Base-by-base conservation (phyloP, 1,284 basidiomycete species). In the Peniophora sp. region DNA sequence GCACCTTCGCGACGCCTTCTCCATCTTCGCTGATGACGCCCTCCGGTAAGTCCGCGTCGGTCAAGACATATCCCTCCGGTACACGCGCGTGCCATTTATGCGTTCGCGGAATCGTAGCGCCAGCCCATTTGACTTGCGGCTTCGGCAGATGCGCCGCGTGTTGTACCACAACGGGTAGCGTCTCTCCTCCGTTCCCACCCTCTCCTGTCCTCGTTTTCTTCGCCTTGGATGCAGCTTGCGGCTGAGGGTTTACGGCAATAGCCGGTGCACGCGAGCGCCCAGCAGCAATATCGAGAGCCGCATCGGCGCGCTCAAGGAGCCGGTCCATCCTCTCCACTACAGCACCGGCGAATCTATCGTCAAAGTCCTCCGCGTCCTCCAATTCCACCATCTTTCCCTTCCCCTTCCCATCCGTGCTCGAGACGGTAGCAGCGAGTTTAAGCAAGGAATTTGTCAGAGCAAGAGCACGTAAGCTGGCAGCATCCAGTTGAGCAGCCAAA, bases 311-410 rank as follows among this genome's bases (percentile, higher is more conserved):
- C 66, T 98, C 96, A 51, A 97, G 69, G 51, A 97, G 65, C 36
- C 80, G 76, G 65, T 98, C 96, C 68, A 97, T 80, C 0, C 82
- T 71, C 62, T 95, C 91, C 15, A 92, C 85, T 0, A 96, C 77
- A 27, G 80, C 63, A n/a, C 78, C 72, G 55, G 85, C 78, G 64
- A 93, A 97, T 56, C 79, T 80, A 62, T 96, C 92, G 20, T 85
- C 68, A 1, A 95, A 74, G 67, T 94, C 88, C 55, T 94, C 92
- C 58, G 86, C 78, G 51, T 73, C 78, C 54, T 77, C 72, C 49
- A 89, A 60, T 12, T 32, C 27, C 6, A 32, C 12, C 27, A 32
- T 32, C 51, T 68, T 66, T 12, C 52, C 64, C 62, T 77, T 83
- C 8, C 68, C 74, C 62, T 76, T 83, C 54, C 63, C 71, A 58